These are phyloP conservation scores for Colletotrichum lini DNA, from an alignment of 2,329 filamentous ascomycete species.

Conservation along the genomic window DNA sequence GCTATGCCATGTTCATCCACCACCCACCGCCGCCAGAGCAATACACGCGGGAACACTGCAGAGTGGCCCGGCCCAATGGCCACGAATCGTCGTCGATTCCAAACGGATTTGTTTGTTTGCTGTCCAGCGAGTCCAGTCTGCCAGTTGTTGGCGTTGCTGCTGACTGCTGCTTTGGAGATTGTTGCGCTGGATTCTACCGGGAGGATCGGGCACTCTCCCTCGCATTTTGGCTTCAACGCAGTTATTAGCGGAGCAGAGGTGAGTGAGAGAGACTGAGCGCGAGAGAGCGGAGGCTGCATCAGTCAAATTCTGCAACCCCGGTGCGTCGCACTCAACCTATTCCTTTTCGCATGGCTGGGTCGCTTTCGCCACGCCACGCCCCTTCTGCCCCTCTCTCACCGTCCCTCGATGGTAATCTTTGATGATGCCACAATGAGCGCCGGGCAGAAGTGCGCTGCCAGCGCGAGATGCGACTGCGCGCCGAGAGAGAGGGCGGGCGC, in stretches of 20 bases:
- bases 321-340: slow-evolving; percentile 41
- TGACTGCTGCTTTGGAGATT: slow-evolving; percentile 9
- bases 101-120: background rate
- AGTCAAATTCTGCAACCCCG: slow-evolving; percentile 42
- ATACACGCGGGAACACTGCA: slow-evolving; percentile 22
- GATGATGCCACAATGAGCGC: slow-evolving; percentile 8
- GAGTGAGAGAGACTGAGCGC: background rate
- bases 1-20: slow-evolving; percentile 24
- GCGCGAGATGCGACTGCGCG: slow-evolving; percentile 7
- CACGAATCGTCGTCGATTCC: slow-evolving; percentile 9
- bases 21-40: slow-evolving; percentile 3
- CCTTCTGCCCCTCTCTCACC: slow-evolving; percentile 23
- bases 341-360: slow-evolving; percentile 36
- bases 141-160: slow-evolving; percentile 4
- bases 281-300: slow-evolving; percentile 31
- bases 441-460: background rate
- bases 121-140: background rate
- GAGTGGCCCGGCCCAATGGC: slow-evolving; percentile 15
- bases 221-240: slow-evolving; percentile 38
- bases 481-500: background rate
- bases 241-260: slow-evolving; percentile 28
- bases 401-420: background rate
- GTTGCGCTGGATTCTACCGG: slow-evolving; percentile 37
- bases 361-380: slow-evolving; percentile 36
- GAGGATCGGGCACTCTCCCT: slow-evolving; percentile 28